A percentile compares a stretch with the other conserved stretches of the same genome.
These are phyloP conservation scores for Hyphodiscus sp. DNA, from an alignment of 2,329 filamentous ascomycete genomes.

Conservation along the genomic window DNA sequence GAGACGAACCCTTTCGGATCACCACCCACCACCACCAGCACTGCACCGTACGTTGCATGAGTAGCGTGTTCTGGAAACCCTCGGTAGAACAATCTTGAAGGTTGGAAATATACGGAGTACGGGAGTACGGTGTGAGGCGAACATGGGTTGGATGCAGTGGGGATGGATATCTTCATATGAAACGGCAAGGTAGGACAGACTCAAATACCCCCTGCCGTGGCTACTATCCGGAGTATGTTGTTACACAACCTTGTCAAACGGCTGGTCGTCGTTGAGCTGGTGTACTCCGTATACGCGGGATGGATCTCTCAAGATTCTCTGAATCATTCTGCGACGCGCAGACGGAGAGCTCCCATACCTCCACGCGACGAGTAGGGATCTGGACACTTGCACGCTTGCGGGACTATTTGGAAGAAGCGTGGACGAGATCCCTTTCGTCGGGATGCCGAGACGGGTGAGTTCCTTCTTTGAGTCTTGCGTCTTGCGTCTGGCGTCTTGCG, in stretches of 20 bases:
- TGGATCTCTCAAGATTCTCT: no score
- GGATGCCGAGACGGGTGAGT: neutral
- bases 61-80: neutral
- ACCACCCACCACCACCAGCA: no score
- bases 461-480: neutral
- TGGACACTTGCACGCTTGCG: neutral
- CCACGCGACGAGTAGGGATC: neutral
- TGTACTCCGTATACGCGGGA: no score
- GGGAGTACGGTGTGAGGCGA: no score
- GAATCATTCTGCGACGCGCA: no score
- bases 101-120: neutral
- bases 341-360: neutral
- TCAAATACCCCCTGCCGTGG: no score
- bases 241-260: no score
- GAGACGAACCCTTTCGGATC: neutral
- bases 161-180: neutral
- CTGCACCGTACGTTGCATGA: neutral
- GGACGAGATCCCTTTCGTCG: neutral
- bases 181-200: neutral
- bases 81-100: neutral
- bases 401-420: neutral
- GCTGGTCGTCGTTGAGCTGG: no score
- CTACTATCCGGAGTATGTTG: no score
- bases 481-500: no score
- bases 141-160: no score